Evolutionary conservation across 2,329 filamentous ascomycete species (phyloP), one percentile per base, ranked within the genome.

Genomic region (Fusarium subtropicale): DNA sequence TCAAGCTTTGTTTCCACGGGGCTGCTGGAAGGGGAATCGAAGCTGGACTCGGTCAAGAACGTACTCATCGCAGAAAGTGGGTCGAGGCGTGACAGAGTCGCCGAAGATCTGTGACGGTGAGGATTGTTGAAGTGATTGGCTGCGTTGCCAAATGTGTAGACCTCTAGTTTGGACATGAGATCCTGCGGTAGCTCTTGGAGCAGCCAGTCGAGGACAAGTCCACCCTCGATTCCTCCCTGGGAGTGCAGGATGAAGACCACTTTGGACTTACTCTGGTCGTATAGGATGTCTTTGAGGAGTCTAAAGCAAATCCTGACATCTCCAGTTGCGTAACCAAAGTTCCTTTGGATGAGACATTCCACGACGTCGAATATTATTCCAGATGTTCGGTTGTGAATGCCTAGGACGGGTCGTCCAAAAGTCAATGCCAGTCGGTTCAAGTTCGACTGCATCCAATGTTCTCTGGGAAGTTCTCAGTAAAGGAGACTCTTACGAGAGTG

Each of bases 101-200:
- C 85, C 1, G 83, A 84, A 2, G 78, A 72, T 13, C 81, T 71
- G 60, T 86, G 84, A 5, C 85, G 82, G 69, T 88, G 85, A 0
- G 92, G 92, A 68, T 93, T 93, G 77, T 94, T 94, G 81, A 93
- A 94, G 77, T 94, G 91, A 73, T 93, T 93, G 1, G 92, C 90
- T 0, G 91, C 92, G 60, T 88, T 91, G 30, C 91, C 92, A 76
- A 95, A 95, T 0, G 92, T 94, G 77, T 90, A 91, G 4, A 95
- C 86, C 77, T 95, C 92, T 1, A 94, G 83, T 71, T 93, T 91
- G 3, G 83, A 79, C 8, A 93, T 81, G 5, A 90, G 80, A 66
- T 90, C 85, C 60, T 89, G 87, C 0, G 90, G 87, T 15, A 93
- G 79, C 74, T 94, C 91, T 66, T 90, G 88, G 2, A 94, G 82